phyloP scores from a whole-genome alignment of 768 basidiomycete genomes.

The Obba rivulosa region DNA sequence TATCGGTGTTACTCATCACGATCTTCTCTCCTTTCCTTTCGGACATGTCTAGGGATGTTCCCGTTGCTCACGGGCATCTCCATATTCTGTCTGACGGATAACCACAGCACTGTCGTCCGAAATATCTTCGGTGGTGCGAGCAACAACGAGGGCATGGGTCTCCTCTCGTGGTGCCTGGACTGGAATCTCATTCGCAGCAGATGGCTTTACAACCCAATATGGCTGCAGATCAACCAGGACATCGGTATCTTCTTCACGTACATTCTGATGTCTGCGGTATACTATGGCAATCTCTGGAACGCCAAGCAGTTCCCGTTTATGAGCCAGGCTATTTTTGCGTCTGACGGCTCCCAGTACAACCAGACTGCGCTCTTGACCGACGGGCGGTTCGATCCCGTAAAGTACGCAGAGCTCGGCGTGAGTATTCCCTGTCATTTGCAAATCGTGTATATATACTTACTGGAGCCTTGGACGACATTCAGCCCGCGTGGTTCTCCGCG shows the following conservation, averaged over 20 bases:
- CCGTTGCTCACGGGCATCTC: conserved; percentile 28
- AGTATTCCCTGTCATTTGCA: not conserved
- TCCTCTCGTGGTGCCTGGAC: conserved; percentile 54
- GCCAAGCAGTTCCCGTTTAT: conserved; percentile 57
- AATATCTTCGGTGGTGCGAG: conserved; percentile 32
- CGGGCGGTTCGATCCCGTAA: conserved; percentile 23
- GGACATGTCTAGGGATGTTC: conserved; percentile 34
- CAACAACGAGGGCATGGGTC: conserved; percentile 53
- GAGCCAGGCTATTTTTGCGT: conserved; percentile 22
- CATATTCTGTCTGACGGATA: conserved; percentile 32
- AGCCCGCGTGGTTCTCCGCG: conserved; percentile 33
- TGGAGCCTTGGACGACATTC: not conserved
- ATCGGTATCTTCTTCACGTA: conserved; percentile 27
- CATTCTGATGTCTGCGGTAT: conserved; percentile 24
- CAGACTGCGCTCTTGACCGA: conserved; percentile 48
- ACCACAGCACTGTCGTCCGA: conserved; percentile 20
- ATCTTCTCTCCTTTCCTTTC: conserved; percentile 30
- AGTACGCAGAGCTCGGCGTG: conserved; percentile 22
- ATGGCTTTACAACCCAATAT: conserved; percentile 30
- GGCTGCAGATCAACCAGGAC: conserved; percentile 20
- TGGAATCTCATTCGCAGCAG: conserved; percentile 54
- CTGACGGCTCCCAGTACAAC: conserved; percentile 22
- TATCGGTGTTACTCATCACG: conserved; percentile 40
- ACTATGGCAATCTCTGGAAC: conserved; percentile 48
- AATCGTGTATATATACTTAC: not conserved